Base-by-base conservation (phyloP, 306 rosid genomes). In the Hippophae tibetana region DNA sequence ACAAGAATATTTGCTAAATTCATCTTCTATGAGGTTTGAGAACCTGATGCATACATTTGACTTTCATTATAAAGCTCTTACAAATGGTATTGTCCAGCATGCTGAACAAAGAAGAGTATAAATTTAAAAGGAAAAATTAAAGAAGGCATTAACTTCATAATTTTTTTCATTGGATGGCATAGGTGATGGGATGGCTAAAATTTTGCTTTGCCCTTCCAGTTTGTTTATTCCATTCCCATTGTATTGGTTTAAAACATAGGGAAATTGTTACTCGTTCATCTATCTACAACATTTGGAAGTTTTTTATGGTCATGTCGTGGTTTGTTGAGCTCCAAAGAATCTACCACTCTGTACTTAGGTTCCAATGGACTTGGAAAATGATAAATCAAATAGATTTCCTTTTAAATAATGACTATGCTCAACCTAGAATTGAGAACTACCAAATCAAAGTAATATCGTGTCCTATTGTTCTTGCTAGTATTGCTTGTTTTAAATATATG, bases 71-170 rank as follows among this genome's bases (percentile, higher is more conserved):
- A 95, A 86, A 69, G 95, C 99, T 64, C 77, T 89, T 45, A 97
- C 99, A 7, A 71, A 86, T 63, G 90, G 90, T 12, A 82, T 93
- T 68, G 94, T 85, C 44, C 90, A 78, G 81, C 99, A 93, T 59
- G 99, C 99, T 18, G 94, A 86, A 54, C 95, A 71, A 74, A 84
- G 94, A 76, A 82, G 89, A 73, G 79, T 63, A 13, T 95, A 88
- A 63, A 86, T 89, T 46, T 95, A 80, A 70, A 92, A 85, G 72
- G 99, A 86, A 70, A 84, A 73, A 59, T 27, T 88, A 57, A 96
- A 88, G 71, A 93, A 82, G 93, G 78, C 81, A 48, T 10, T 76
- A 47, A 65, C 86, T 61, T 79, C 87, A 1, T 79, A 75, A 79
- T 7, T 65, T 67, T 60, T 72, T 69, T 18, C 57, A 60, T 61